Evolutionary conservation across 768 basidiomycete genomes (phyloP), one percentile per base, ranked within the genome.

Genomic region (Pleurotus giganteus): DNA sequence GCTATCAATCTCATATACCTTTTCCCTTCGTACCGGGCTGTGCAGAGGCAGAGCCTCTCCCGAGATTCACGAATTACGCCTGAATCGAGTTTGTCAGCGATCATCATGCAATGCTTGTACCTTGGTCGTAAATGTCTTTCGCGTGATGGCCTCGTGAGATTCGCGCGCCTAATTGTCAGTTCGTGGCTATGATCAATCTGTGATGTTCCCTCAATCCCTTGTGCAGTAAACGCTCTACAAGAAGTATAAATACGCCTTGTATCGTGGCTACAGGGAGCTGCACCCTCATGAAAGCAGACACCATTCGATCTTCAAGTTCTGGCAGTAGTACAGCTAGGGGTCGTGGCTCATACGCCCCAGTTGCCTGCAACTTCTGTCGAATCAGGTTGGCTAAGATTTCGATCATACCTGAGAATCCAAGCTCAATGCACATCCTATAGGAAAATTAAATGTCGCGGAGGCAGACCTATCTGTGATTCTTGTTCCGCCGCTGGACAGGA

Each of bases 371-470:
- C 47, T 64, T 73, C 21, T 76, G 74, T 56, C 66, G 73, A 39
- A 60, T 66, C 66, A 77, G 75, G 79, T 76, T 58, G 63, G 72
- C 45, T 4, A 26, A 32, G 21, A 9, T 12, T 21, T 13, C 45
- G 21, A 28, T 47, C 26, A 26, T 42, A 6, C 31, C 32, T 52
- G 9, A 47, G 26, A 32, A 29, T 29, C 39, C 23, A 54, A 56
- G 34, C 28, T 49, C 9, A 47, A 12, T 47, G n/a, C 27, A 11
- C 21, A 27, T 51, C 39, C 29, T 37, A 26, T 60, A 78, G 78
- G 62, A 78, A 78, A 59, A 74, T 70, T 11, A 77, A 74, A 60
- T 80, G 79, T 63, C 75, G 76, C 58, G 79, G 76, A 26, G 59
- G 60, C 39, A 74, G 73, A 58, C 79, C 79, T 34, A 61, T 71